A percentile compares a stretch with the other conserved stretches of the same genome.
Conservation (phyloP, 306 rosid genomes). For the Rosa chinensis region DNA sequence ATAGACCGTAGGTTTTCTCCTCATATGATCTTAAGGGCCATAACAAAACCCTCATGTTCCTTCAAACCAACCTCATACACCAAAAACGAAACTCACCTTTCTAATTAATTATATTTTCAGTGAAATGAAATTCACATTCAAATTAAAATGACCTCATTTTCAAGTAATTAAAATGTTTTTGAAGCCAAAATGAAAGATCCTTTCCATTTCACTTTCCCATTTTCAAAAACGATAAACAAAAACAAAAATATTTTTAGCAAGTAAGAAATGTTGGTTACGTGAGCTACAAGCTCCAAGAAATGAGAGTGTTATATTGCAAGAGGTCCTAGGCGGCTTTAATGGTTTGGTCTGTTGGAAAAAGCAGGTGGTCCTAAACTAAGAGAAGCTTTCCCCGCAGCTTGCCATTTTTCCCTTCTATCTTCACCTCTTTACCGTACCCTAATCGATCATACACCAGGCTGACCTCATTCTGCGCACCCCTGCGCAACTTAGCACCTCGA, state of each 20-base stretch:
- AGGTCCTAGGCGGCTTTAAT: slow-evolving; percentile 18
- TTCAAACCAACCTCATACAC: not conserved
- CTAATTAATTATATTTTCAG: not conserved
- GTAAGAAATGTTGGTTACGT: not conserved
- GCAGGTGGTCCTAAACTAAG: slow-evolving; percentile 57
- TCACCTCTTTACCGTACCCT: slow-evolving; percentile 17
- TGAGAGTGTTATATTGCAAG: slow-evolving; percentile 23
- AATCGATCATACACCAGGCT: slow-evolving; percentile 28
- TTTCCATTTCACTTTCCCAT: not conserved
- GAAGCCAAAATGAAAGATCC: not conserved
- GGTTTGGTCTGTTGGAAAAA: slow-evolving; percentile 25
- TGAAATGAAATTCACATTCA: not conserved
- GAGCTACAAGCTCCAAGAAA: slow-evolving; percentile 24
- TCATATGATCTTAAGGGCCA: not conserved
- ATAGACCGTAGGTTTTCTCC: not conserved
- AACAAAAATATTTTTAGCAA: not conserved
- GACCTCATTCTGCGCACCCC: slow-evolving; percentile 41
- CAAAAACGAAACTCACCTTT: not conserved
- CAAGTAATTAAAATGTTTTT: not conserved
- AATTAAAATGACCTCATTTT: not conserved
- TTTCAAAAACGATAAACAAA: not conserved
- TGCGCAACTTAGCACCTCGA: slow-evolving; percentile 26
- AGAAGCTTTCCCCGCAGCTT: slow-evolving; percentile 65
- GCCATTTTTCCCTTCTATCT: slow-evolving; percentile 27
- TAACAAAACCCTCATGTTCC: not conserved